Base-by-base conservation (phyloP, 257 asterid genomes). In the Echium plantagineum region DNA sequence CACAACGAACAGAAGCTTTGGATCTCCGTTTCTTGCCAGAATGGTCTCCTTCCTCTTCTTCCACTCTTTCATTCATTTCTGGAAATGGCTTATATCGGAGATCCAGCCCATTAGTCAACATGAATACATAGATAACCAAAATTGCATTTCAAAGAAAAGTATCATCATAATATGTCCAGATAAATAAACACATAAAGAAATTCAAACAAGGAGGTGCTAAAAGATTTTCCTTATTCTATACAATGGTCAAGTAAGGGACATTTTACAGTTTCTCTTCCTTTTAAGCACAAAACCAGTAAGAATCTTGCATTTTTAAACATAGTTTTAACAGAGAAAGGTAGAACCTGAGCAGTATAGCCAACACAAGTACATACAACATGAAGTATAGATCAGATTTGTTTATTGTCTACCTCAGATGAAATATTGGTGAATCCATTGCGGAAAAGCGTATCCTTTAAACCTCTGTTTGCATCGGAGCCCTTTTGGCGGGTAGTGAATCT, bases 381-480 rank as follows among this genome's bases (percentile, higher is more conserved):
- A 42, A 42, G 16, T 42, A 42, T 3, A 52, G 28, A 48, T 22
- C 31, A 19, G 31, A 32, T 17, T 9, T 54, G 24, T 9, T n/a
- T 61, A 68, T 42, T 21, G 69, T 71, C 55, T 68, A 89, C 97
- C 97, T 82, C 79, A 59, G 69, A 51, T 61, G 61, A 65, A 59
- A 69, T 52, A 57, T 72, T 66, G 52, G 86, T 57, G 80, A 74
- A 76, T 38, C 81, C 88, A 52, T 77, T 76, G 63, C 71, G 66
- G 74, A 70, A 72, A 42, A 86, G 78, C 24, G 85, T 73, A 72
- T 66, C 58, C 64, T 76, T 82, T 75, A 89, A 81, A 69, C 83
- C 90, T 79, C 71, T 80, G 76, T 79, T 86, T 4, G 88, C 54
- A 74, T 76, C 80, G 60, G 89, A 76, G 59, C 93, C 85, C 80